Evolutionary conservation across 345 rosid species (phyloP).

Genomic region (Heritiera fomes): DNA sequence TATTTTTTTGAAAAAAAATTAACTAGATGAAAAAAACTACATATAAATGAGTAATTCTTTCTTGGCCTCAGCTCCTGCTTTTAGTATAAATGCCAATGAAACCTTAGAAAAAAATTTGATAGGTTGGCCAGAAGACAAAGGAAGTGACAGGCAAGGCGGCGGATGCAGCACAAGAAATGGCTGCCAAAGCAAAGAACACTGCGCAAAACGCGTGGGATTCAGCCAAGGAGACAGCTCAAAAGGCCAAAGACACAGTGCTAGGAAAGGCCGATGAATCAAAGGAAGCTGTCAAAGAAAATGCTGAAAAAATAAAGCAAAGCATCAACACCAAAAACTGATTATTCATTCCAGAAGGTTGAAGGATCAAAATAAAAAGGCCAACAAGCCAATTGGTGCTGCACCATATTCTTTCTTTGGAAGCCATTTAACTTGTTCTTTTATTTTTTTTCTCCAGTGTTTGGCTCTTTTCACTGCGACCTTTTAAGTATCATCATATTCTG

Average conservation of each 20-base stretch:
- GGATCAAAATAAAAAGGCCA: neutral
- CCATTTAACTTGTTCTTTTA: neutral
- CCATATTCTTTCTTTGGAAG: neutral
- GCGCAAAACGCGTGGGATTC: constrained; percentile 32
- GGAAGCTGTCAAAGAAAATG: constrained; percentile 33
- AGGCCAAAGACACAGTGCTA: constrained; percentile 30
- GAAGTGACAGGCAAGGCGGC: constrained; percentile 19
- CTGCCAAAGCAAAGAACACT: constrained; percentile 35
- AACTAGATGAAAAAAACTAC: no score
- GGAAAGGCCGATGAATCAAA: constrained; percentile 37
- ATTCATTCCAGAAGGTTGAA: neutral
- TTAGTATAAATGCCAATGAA: neutral
- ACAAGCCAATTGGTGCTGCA: neutral
- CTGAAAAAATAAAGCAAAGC: constrained; percentile 37
- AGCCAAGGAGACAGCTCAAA: constrained; percentile 38
- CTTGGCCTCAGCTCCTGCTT: no score
- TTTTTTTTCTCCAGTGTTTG: neutral
- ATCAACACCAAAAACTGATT: constrained; percentile 37
- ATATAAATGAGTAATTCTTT: no score
- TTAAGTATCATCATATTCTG: no score
- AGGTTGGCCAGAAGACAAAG: constrained; percentile 24
- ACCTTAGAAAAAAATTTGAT: neutral
- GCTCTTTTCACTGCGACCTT: neutral
- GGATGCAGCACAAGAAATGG: constrained; percentile 19
- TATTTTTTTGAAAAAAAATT: no score